Percentiles rank a stretch among this genome's conserved stretches.
phyloP scores from a whole-genome alignment of 2,329 filamentous ascomycete genomes.

The Aspergillus clavatus region DNA sequence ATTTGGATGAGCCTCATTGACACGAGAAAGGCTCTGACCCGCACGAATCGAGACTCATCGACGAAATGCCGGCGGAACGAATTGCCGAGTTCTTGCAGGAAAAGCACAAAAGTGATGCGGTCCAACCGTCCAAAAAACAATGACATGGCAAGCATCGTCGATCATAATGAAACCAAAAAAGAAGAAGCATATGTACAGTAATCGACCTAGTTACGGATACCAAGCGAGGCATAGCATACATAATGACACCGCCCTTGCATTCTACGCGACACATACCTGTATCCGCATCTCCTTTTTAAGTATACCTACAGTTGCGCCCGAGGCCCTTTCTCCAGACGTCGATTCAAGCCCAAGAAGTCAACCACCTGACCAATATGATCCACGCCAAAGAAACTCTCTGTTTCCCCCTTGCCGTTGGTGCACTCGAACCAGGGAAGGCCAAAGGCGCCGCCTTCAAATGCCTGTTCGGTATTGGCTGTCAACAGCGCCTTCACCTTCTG shows the following conservation, averaged over 20 bases:
- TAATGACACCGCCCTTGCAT: background rate
- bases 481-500: slow-evolving; percentile 46
- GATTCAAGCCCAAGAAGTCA: slow-evolving; percentile 50
- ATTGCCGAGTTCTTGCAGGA: slow-evolving; percentile 31
- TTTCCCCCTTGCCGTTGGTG: slow-evolving; percentile 50
- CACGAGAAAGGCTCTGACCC: background rate
- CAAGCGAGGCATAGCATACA: slow-evolving; percentile 1
- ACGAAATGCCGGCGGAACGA: slow-evolving; percentile 26
- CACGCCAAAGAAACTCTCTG: slow-evolving; percentile 56
- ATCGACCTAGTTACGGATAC: background rate
- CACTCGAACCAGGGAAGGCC: slow-evolving; percentile 58
- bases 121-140: slow-evolving; percentile 7
- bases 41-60: slow-evolving; percentile 17
- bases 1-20: background rate
- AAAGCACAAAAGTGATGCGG: slow-evolving; percentile 23
- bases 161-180: background rate
- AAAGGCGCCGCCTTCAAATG: slow-evolving; percentile 54
- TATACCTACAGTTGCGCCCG: slow-evolving; percentile 21
- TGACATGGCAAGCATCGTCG: background rate
- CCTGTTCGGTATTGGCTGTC: slow-evolving; percentile 47
- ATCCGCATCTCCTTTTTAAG: no score
- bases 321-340: slow-evolving; percentile 25
- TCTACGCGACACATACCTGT: background rate
- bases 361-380: slow-evolving; percentile 55
- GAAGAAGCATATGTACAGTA: no score